Percentiles rank a stretch among this genome's conserved stretches.
Conservation (phyloP, 2,329 filamentous ascomycete species). For the Xylaria sp. region DNA sequence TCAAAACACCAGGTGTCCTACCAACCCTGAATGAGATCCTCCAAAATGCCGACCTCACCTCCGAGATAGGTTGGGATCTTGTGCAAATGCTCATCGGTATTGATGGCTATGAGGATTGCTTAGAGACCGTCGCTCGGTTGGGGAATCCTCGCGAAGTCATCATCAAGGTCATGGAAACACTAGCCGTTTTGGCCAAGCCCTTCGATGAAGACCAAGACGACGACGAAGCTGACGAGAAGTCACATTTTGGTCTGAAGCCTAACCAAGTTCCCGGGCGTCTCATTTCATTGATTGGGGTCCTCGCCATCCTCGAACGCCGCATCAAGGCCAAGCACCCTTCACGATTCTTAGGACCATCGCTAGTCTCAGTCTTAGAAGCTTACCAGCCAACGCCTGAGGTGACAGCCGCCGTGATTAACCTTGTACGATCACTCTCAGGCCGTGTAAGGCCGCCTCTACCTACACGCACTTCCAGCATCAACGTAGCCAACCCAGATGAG, state of each 20-base stretch:
- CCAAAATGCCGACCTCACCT: constrained; percentile 70
- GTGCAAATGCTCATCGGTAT: constrained; percentile 75
- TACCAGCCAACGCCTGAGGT: constrained; percentile 71
- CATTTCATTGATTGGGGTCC: constrained; percentile 71
- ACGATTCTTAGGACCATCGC: constrained; percentile 76
- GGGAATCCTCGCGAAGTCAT: constrained; percentile 84
- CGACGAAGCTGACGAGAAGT: constrained; percentile 47
- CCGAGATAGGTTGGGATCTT: constrained; percentile 83
- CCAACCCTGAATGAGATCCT: constrained; percentile 72
- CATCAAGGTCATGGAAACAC: constrained; percentile 76
- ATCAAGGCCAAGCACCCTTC: constrained; percentile 81
- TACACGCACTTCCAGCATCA: constrained; percentile 62
- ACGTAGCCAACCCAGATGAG: constrained; percentile 60
- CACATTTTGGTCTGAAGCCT: constrained; percentile 41
- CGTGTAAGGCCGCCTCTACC: constrained; percentile 69
- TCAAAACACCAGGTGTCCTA: constrained; percentile 51
- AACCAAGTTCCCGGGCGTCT: constrained; percentile 57
- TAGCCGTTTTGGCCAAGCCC: constrained; percentile 63
- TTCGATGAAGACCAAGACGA: constrained; percentile 48
- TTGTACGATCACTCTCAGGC: constrained; percentile 72
- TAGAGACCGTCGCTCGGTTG: constrained; percentile 75
- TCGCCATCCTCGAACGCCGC: constrained; percentile 73
- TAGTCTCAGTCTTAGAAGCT: constrained; percentile 71
- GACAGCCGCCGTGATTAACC: constrained; percentile 71
- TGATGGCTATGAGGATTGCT: constrained; percentile 70